Evolutionary conservation across 2,329 filamentous ascomycete species (phyloP).

Genomic region (Botrytis tulipae): DNA sequence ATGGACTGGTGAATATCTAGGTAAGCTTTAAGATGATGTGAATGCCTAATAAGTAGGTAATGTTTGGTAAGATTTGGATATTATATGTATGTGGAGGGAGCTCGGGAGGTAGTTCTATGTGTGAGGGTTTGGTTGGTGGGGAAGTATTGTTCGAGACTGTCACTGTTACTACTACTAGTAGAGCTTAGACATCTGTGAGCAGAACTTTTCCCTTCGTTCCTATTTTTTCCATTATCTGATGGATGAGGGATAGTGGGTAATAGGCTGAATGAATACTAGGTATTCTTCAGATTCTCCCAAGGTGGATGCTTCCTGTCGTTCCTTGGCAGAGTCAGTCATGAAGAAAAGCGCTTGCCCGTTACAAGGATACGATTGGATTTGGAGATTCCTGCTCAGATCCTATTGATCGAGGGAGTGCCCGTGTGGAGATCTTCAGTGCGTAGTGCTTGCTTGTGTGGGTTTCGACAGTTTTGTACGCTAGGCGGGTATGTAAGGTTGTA

Average conservation of each 20-base stretch:
- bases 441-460: background rate
- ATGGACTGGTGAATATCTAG: no score
- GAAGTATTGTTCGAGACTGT: background rate
- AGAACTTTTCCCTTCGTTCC: background rate
- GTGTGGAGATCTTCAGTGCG: background rate
- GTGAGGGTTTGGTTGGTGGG: no score
- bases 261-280: background rate
- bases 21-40: no score
- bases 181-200: no score
- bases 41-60: no score
- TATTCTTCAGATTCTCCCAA: no score
- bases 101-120: no score
- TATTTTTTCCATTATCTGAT: background rate
- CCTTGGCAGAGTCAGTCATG: background rate
- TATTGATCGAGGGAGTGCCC: background rate
- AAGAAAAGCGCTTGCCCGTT: background rate
- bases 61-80: no score
- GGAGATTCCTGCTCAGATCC: background rate
- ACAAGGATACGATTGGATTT: background rate
- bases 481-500: background rate
- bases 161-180: background rate
- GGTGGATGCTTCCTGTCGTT: no score
- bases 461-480: background rate
- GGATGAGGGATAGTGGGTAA: background rate
- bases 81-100: no score